phyloP scores from a whole-genome alignment of 129 eudicot genomes.

The sunflower (Helianthus annuus) region HanXRQr2.0-SUNRISE NC_035438.2:16704149-16704648 shows the following conservation, averaged over 20 bases:
- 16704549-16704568: slow-evolving; percentile 70
- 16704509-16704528: slow-evolving; percentile 58
- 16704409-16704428: neutral
- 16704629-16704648: neutral
- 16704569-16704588: slow-evolving; percentile 70
- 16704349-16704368: slow-evolving; percentile 59
- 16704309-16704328: slow-evolving; percentile 79
- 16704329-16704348: slow-evolving; percentile 83
- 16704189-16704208: neutral
- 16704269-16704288: slow-evolving; percentile 81
- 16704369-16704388: neutral
- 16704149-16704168: slow-evolving; percentile 25
- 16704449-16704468: slow-evolving; percentile 12
- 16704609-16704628: neutral
- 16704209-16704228: slow-evolving; percentile 46
- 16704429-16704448: slow-evolving; percentile 14
- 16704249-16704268: slow-evolving; percentile 97
- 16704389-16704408: neutral
- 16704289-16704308: slow-evolving; percentile 74
- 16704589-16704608: slow-evolving; percentile 64
- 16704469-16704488: slow-evolving; percentile 15
- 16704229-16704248: slow-evolving; percentile 79
- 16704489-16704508: slow-evolving; percentile 51
- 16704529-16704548: slow-evolving; percentile 70
- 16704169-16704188: neutral